These are phyloP conservation scores for Pseudonitzschia delicatissima DNA, from an alignment of 108 stramenopile genomes.

Conservation along the genomic window DNA sequence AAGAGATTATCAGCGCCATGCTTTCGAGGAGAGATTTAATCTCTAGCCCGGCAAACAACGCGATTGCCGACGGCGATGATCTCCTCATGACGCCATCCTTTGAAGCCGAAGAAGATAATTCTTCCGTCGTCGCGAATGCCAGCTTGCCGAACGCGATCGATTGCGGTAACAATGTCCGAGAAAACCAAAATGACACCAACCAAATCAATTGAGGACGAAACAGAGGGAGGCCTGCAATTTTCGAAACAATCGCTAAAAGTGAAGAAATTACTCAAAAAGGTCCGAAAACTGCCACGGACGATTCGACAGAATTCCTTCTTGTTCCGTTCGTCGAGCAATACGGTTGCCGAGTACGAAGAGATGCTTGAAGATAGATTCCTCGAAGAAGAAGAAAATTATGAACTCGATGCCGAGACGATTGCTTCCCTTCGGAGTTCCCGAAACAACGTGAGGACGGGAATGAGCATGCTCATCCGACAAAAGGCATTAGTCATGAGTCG, in stretches of 20 bases:
- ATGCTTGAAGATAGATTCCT: slow-evolving; percentile 17
- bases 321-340: background rate
- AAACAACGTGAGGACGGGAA: slow-evolving; percentile 20
- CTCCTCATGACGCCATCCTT: slow-evolving; percentile 21
- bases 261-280: background rate
- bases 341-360: slow-evolving; percentile 22
- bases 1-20: no score
- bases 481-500: slow-evolving; percentile 20
- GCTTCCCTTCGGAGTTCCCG: slow-evolving; percentile 15
- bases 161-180: background rate
- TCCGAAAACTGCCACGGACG: background rate
- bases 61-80: slow-evolving; percentile 27
- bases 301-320: background rate
- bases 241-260: background rate
- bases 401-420: background rate
- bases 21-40: background rate
- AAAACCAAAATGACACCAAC: background rate
- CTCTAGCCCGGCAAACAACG: slow-evolving; percentile 8
- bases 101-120: slow-evolving; percentile 20
- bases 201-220: background rate
- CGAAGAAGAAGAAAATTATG: background rate
- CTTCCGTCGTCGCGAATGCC: slow-evolving; percentile 18
- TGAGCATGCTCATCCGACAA: slow-evolving; percentile 21
- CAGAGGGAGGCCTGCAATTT: background rate
- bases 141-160: background rate